Conservation (phyloP, 441 rosid species). For the Mallotus repandus region DNA sequence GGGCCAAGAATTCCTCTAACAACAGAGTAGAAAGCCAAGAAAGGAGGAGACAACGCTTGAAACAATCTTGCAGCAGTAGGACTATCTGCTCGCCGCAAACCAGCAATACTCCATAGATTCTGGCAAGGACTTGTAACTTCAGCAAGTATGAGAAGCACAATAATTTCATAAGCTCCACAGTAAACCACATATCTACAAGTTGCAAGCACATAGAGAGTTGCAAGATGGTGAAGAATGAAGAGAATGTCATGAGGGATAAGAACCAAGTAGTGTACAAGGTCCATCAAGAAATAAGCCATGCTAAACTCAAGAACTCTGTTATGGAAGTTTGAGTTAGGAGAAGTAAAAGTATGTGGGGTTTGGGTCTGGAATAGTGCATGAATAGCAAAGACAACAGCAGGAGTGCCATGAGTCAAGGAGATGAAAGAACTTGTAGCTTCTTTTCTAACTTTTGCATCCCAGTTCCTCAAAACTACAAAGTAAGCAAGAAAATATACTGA, state of each 20-base stretch:
- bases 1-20: slow-evolving; percentile 73
- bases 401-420: slow-evolving; percentile 76
- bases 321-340: slow-evolving; percentile 52
- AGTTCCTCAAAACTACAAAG: slow-evolving; percentile 49
- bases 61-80: slow-evolving; percentile 44
- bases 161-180: slow-evolving; percentile 62
- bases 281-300: slow-evolving; percentile 67
- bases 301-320: slow-evolving; percentile 68
- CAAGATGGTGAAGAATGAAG: slow-evolving; percentile 83
- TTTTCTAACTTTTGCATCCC: slow-evolving; percentile 48
- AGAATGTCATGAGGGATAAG: slow-evolving; percentile 58
- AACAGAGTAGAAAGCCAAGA: slow-evolving; percentile 49
- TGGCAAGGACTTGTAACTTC: slow-evolving; percentile 74
- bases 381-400: slow-evolving; percentile 57
- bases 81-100: slow-evolving; percentile 38
- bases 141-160: slow-evolving; percentile 60
- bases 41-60: slow-evolving; percentile 47
- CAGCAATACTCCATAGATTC: slow-evolving; percentile 63
- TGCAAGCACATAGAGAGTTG: slow-evolving; percentile 63
- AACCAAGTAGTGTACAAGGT: slow-evolving; percentile 65
- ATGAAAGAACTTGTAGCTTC: slow-evolving; percentile 76
- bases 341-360: slow-evolving; percentile 35
- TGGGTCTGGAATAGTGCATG: slow-evolving; percentile 30
- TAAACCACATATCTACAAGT: slow-evolving; percentile 63
- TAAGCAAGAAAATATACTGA: slow-evolving; percentile 45